Percentiles rank a stretch among this genome's conserved stretches.
Evolutionary conservation across 352 stramenopile species (phyloP).

Genomic region (Plasmopara muralis): DNA sequence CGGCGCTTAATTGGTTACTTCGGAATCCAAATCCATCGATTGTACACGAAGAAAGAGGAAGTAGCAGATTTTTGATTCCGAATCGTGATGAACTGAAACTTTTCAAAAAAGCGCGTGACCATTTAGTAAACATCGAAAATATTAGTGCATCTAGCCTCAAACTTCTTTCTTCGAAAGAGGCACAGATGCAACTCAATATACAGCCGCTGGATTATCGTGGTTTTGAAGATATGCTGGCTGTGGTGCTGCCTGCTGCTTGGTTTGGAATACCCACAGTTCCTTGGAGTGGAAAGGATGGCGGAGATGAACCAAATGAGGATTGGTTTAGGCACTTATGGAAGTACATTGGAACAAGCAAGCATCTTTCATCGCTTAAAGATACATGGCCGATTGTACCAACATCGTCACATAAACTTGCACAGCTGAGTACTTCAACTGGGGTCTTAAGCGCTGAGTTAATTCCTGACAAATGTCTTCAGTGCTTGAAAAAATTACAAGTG

Average conservation of each 20-base stretch:
- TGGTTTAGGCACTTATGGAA: slow-evolving; percentile 63
- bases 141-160: slow-evolving; percentile 22
- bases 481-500: slow-evolving; percentile 43
- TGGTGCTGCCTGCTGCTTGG: slow-evolving; percentile 45
- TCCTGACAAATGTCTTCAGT: slow-evolving; percentile 29
- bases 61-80: slow-evolving; percentile 37
- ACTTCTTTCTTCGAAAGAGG: slow-evolving; percentile 30
- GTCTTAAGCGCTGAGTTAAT: slow-evolving; percentile 55
- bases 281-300: slow-evolving; percentile 16
- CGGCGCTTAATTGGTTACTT: slow-evolving; percentile 59
- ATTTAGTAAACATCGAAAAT: slow-evolving; percentile 38
- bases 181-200: slow-evolving; percentile 37
- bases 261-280: slow-evolving; percentile 24
- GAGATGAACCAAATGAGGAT: slow-evolving; percentile 22
- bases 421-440: slow-evolving; percentile 34
- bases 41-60: slow-evolving; percentile 13
- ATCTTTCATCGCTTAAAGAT: slow-evolving; percentile 40
- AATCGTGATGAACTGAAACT: slow-evolving; percentile 39
- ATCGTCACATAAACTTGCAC: slow-evolving; percentile 30
- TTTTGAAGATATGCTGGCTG: slow-evolving; percentile 47
- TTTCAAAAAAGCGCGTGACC: slow-evolving; percentile 25
- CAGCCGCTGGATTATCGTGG: slow-evolving; percentile 38
- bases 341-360: slow-evolving; percentile 44
- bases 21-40: slow-evolving; percentile 41
- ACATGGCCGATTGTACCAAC: slow-evolving; percentile 70